Evolutionary conservation across 1,284 basidiomycete species (phyloP).

Genomic region (Puccinia coronata): DNA sequence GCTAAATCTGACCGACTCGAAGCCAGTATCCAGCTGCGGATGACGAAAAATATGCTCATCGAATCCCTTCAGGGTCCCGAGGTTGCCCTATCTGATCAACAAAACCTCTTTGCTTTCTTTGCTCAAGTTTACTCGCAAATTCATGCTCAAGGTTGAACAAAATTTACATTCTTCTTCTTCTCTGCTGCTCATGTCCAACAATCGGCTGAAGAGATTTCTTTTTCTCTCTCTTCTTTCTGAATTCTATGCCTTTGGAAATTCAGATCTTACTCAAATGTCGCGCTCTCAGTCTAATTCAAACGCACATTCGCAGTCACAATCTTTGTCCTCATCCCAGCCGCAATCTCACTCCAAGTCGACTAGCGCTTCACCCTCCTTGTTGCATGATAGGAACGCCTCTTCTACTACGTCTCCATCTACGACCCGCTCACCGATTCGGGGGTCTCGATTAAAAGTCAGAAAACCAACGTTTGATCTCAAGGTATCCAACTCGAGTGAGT

Average conservation of each 20-base stretch:
- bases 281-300: neutral
- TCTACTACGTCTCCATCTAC: constrained; percentile 16
- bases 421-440: constrained; percentile 8
- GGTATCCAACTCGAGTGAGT: constrained; percentile 29
- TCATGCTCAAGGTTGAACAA: constrained; percentile 27
- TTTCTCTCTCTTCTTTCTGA: neutral
- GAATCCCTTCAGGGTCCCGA: constrained; percentile 86
- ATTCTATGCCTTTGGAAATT: neutral
- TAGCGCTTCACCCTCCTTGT: neutral
- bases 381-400: neutral
- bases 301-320: neutral
- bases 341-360: constrained; percentile 19
- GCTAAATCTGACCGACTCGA: constrained; percentile 72
- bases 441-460: constrained; percentile 22
- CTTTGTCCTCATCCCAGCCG: neutral
- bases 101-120: constrained; percentile 83
- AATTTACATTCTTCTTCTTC: neutral
- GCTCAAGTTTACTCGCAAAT: constrained; percentile 55
- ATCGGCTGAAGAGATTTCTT: neutral
- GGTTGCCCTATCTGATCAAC: constrained; percentile 76
- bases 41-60: constrained; percentile 78
- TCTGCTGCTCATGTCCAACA: no score
- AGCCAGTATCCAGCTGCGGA: constrained; percentile 77
- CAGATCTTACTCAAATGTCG: constrained; percentile 10
- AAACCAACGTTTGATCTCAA: constrained; percentile 27